A percentile compares a stretch with the other conserved stretches of the same genome.
Evolutionary conservation across 495 filamentous ascomycete species (phyloP).

Genomic region (Xylaria telfairii): DNA sequence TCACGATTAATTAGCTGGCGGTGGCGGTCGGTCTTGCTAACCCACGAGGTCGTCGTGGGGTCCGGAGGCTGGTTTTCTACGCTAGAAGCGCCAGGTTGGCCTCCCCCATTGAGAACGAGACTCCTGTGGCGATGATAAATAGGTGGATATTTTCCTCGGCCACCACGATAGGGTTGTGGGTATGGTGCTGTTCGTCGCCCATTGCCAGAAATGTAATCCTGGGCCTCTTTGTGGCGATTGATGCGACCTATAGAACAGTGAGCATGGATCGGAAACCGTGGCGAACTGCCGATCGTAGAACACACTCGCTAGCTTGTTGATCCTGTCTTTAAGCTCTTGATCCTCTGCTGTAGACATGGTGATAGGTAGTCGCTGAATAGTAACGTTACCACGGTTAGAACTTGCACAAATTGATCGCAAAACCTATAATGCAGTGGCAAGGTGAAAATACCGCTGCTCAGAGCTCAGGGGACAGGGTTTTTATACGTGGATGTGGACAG

Average conservation of each 20-base stretch:
- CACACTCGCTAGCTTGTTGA: slow-evolving; percentile 77
- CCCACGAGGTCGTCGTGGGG: slow-evolving; percentile 63
- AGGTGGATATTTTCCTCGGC: slow-evolving; percentile 51
- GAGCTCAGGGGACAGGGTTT: not conserved
- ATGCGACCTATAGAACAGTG: slow-evolving; percentile 67
- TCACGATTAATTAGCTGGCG: slow-evolving; percentile 87
- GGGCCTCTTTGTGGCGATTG: slow-evolving; percentile 75
- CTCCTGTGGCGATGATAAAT: slow-evolving; percentile 74
- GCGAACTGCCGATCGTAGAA: slow-evolving; percentile 17
- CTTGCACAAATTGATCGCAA: not conserved
- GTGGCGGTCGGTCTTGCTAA: slow-evolving; percentile 81
- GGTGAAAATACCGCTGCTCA: not conserved
- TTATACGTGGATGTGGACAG: not conserved
- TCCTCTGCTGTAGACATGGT: slow-evolving; percentile 71
- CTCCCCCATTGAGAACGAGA: slow-evolving; percentile 68
- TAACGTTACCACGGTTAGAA: slow-evolving; percentile 28
- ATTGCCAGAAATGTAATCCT: slow-evolving; percentile 33
- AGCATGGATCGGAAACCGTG: not conserved
- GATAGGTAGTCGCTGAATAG: slow-evolving; percentile 24
- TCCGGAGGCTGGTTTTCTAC: slow-evolving; percentile 41
- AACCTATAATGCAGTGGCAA: not conserved
- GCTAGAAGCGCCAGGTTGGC: slow-evolving; percentile 38
- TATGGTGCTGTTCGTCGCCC: slow-evolving; percentile 39
- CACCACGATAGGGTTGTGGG: slow-evolving; percentile 52
- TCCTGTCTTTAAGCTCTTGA: slow-evolving; percentile 75